Conservation (phyloP, 306 rosid genomes). For the Albizia julibrissin region DNA sequence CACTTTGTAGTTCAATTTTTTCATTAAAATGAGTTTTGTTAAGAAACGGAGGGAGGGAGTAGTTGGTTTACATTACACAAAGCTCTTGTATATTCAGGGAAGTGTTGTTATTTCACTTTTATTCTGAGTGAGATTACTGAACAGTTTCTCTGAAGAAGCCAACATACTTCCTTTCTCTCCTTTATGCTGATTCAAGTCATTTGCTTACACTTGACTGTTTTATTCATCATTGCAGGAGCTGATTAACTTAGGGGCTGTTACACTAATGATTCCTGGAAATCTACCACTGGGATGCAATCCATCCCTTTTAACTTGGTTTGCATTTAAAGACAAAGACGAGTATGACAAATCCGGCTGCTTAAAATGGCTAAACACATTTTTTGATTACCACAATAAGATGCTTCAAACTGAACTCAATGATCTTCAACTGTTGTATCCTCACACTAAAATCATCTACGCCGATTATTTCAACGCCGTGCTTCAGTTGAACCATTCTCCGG, state of each 20-base stretch:
- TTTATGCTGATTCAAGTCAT: background rate
- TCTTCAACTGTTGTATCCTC: slow-evolving; percentile 46
- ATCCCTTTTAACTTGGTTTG: slow-evolving; percentile 33
- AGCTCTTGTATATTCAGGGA: background rate
- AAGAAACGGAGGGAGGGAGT: no score
- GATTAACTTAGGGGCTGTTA: slow-evolving; percentile 54
- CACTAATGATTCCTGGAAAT: slow-evolving; percentile 56
- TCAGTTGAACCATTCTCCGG: slow-evolving; percentile 38
- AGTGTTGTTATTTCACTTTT: background rate
- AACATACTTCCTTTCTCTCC: background rate
- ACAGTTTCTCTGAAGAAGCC: slow-evolving; percentile 8
- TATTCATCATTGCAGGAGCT: slow-evolving; percentile 42
- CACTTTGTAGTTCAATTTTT: no score
- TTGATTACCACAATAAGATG: slow-evolving; percentile 43
- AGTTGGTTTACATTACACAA: background rate
- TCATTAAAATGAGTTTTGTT: no score
- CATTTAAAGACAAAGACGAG: slow-evolving; percentile 25
- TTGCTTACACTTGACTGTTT: background rate
- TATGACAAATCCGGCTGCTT: slow-evolving; percentile 55
- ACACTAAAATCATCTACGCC: slow-evolving; percentile 46
- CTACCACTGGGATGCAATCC: slow-evolving; percentile 62
- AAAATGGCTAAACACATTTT: slow-evolving; percentile 45
- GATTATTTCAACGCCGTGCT: slow-evolving; percentile 51
- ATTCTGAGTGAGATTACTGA: background rate
- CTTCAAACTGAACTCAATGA: slow-evolving; percentile 43